phyloP scores from a whole-genome alignment of 2,329 filamentous ascomycete genomes.

The Trichoderma sp. region DNA sequence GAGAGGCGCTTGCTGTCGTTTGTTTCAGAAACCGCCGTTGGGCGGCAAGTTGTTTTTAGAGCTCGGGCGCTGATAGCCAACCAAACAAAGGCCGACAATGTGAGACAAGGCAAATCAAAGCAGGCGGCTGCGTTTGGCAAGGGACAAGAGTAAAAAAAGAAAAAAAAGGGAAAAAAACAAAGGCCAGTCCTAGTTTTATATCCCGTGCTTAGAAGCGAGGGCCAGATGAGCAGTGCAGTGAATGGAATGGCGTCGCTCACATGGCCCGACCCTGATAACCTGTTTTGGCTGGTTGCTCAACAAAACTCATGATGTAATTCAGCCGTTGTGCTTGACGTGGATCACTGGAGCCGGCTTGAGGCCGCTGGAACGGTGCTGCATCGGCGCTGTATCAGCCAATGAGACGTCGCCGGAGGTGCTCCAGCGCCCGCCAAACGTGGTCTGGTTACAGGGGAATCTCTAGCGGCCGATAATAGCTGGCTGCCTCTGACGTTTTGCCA shows the following conservation, averaged over 20 bases:
- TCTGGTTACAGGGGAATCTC: conserved; percentile 1
- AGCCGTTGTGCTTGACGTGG: not conserved
- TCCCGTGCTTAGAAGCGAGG: not conserved
- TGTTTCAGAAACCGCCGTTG: conserved; percentile 28
- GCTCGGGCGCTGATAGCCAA: conserved; percentile 19
- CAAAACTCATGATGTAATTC: conserved; percentile 17
- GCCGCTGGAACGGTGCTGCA: not conserved
- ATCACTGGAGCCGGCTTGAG: not conserved
- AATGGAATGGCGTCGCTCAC: conserved; percentile 9
- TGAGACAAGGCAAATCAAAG: conserved; percentile 11
- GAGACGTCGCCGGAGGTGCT: not conserved
- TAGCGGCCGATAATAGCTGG: not conserved
- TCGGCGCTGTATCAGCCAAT: not conserved
- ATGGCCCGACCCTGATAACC: conserved; percentile 3
- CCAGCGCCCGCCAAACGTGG: not conserved
- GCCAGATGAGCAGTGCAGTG: not conserved
- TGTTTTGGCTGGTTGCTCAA: not conserved
- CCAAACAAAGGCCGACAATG: conserved; percentile 9
- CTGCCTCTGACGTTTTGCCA: conserved; percentile 14
- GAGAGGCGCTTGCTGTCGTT: conserved; percentile 21
- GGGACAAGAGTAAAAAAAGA: not conserved
- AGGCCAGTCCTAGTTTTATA: not conserved
- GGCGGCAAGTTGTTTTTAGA: conserved; percentile 20
- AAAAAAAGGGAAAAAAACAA: not conserved
- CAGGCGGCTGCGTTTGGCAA: not conserved